Evolutionary conservation across 805 yeast genomes (phyloP).

Genomic region (Kazachstania africana): DNA sequence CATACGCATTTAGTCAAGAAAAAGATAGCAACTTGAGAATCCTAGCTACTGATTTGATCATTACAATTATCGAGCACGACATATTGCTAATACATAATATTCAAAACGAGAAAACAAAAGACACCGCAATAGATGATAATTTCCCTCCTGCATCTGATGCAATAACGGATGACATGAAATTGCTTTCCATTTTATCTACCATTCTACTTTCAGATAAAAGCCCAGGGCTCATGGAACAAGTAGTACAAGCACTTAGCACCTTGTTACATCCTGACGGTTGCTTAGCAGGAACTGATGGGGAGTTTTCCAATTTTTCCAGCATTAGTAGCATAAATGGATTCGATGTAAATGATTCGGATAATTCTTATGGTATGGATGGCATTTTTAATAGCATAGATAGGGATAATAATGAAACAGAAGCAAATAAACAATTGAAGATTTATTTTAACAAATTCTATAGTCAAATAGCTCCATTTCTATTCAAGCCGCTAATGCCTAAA

Average conservation of each 20-base stretch:
- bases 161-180: conserved; percentile 37
- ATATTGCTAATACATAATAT: conserved; percentile 42
- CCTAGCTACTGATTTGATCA: conserved; percentile 69
- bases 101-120: conserved; percentile 16
- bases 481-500: conserved; percentile 33
- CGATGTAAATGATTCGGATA: conserved; percentile 1
- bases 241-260: conserved; percentile 70
- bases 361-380: neutral
- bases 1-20: conserved; percentile 54
- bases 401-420: conserved; percentile 7
- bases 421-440: conserved; percentile 16
- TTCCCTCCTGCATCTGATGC: conserved; percentile 1
- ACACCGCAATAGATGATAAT: conserved; percentile 2
- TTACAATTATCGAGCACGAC: conserved; percentile 76
- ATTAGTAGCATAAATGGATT: conserved; percentile 3
- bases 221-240: conserved; percentile 68
- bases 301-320: conserved; percentile 1
- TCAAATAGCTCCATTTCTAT: conserved; percentile 47
- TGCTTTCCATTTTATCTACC: conserved; percentile 43
- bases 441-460: conserved; percentile 47
- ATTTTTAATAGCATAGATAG: conserved; percentile 12
- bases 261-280: conserved; percentile 48
- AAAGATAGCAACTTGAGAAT: conserved; percentile 36
- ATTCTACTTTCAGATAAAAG: conserved; percentile 52
- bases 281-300: conserved; percentile 11